These are phyloP conservation scores for Fraxinus americana DNA, from an alignment of 257 asterid species.

Conservation along the genomic window DNA sequence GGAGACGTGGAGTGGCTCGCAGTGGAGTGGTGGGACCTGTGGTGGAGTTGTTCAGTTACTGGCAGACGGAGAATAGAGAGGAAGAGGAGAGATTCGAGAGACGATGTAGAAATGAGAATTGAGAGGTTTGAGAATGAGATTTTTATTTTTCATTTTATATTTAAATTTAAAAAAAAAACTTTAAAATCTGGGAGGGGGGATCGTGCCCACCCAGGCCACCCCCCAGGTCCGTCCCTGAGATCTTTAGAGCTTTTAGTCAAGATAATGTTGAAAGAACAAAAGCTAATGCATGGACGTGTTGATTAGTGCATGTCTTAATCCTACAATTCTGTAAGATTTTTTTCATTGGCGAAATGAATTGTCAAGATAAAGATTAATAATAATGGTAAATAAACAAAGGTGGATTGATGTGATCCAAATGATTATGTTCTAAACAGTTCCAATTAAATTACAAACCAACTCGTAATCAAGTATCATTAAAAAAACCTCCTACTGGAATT, in stretches of 20 bases:
- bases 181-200: too few species aligned
- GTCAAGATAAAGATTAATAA: neutral
- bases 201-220: too few species aligned
- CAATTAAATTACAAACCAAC: neutral
- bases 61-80: too few species aligned
- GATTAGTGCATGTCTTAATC: neutral
- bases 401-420: neutral
- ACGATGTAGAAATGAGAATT: too few species aligned
- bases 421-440: neutral
- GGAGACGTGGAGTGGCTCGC: too few species aligned
- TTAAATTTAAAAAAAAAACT: too few species aligned
- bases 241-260: constrained; percentile 13
- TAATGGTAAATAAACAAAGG: neutral
- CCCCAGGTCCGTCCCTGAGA: too few species aligned
- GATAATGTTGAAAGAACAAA: neutral
- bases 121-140: too few species aligned
- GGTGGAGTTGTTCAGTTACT: too few species aligned
- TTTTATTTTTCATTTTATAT: too few species aligned
- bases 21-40: too few species aligned
- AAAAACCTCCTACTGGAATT: neutral
- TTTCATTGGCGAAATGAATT: neutral
- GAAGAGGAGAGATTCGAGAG: too few species aligned
- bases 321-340: constrained; percentile 9
- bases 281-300: neutral
- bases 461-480: neutral